These are phyloP conservation scores for Xylaria sp. DNA, from an alignment of 2,329 filamentous ascomycete genomes.

Conservation along the genomic window DNA sequence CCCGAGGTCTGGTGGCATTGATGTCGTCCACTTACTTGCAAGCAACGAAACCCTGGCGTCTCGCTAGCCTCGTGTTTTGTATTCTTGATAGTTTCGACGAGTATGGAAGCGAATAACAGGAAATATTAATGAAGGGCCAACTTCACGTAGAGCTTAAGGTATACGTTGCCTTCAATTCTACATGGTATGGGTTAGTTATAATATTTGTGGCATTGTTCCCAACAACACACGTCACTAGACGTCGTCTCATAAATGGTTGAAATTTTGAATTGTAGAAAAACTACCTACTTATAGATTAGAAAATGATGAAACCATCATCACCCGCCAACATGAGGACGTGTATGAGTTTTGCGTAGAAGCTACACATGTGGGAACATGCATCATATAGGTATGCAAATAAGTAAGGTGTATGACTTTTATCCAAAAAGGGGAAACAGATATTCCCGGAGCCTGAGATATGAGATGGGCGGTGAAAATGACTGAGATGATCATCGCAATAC, in stretches of 20 bases:
- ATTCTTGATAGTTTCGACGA: neutral
- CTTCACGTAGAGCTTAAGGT: neutral
- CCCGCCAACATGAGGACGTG: neutral
- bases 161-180: neutral
- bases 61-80: conserved; percentile 16
- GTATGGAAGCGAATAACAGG: too few relatives aligned
- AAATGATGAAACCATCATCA: neutral
- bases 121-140: too few relatives aligned
- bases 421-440: too few relatives aligned
- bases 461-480: too few relatives aligned
- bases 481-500: too few relatives aligned
- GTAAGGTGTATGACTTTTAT: too few relatives aligned
- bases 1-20: conserved; percentile 15
- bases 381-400: too few relatives aligned
- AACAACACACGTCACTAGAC: neutral
- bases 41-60: conserved; percentile 6
- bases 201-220: neutral
- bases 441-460: too few relatives aligned
- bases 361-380: too few relatives aligned
- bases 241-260: neutral
- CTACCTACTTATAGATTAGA: neutral
- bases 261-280: neutral
- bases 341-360: neutral
- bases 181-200: neutral
- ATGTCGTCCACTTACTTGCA: conserved; percentile 5